Evolutionary conservation across 208 protist species (phyloP), one percentile per base, ranked within the genome.

Genomic region (Trichomonas vaginalis): DNA sequence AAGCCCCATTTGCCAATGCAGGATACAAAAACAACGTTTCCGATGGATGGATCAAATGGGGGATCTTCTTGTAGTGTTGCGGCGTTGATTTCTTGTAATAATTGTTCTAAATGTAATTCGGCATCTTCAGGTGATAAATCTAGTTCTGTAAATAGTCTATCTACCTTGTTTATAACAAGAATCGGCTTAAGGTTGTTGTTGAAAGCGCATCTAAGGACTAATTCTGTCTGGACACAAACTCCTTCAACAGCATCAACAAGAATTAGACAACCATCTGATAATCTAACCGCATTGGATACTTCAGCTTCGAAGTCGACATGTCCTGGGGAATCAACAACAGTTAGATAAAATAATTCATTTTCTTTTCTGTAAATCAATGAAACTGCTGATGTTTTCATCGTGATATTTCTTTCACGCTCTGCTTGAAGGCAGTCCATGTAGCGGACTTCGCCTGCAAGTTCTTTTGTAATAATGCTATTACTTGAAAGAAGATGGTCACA

Each of bases 161-260:
- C 99, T 32, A 99, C 98, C 97, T 99, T 99, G 97, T 99, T 99
- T 21, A 99, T 97, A 14, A 99, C 98, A 32, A 99, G 97, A 95
- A 98, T 98, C 96, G 98, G 98, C 48, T 96, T 98, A 17, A 99
- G 96, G 14, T 98, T 97, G 96, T 99, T 98, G 37, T 96, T 95
- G 96, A 98, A 99, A 1, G 96, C 96, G 14, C 40, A 8, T 21
- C 96, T 17, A 10, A 96, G 37, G 80, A 99, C 99, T 45, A 98
- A 97, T 42, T 98, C 96, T 10, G 98, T 98, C 97, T 98, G 97
- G 37, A 97, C 96, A 46, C 98, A 98, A 46, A 99, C 98, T 61
- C 99, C 99, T 97, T 99, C 99, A 42, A 99, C 98, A 0, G 98
- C 98, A 97, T 99, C 99, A 3, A 99, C 98, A 37, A 99, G 96